Conservation (phyloP, 345 rosid species). For the Gossypium mustelinum region DNA sequence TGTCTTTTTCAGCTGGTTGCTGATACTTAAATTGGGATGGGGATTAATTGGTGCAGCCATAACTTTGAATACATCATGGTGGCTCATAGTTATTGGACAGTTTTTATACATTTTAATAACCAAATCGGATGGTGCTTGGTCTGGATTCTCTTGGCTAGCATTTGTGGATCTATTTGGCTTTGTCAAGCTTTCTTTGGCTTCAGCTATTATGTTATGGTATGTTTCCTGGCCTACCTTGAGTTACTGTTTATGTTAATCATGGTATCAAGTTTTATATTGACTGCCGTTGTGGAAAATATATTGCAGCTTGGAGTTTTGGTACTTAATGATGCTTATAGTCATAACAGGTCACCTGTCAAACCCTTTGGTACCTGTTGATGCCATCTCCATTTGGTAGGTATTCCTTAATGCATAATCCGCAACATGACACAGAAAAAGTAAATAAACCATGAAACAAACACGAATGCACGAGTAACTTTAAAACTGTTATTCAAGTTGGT, state of each 20-base stretch:
- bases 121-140: conserved; percentile 90
- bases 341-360: conserved; percentile 72
- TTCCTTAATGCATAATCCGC: not conserved
- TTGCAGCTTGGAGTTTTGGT: conserved; percentile 94
- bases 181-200: conserved; percentile 79
- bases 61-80: conserved; percentile 78
- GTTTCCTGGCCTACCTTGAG: not conserved
- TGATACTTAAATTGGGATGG: conserved; percentile 69
- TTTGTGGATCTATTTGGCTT: conserved; percentile 72
- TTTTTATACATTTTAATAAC: conserved; percentile 75
- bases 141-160: conserved; percentile 83
- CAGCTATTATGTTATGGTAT: conserved; percentile 92
- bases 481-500: not conserved
- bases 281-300: not conserved
- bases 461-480: not conserved
- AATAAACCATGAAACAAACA: too few relatives aligned
- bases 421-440: not conserved
- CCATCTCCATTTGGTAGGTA: conserved; percentile 79
- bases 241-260: not conserved
- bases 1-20: conserved; percentile 65
- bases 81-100: conserved; percentile 67
- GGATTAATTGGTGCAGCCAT: conserved; percentile 87
- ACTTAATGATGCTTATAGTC: conserved; percentile 69
- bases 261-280: not conserved
- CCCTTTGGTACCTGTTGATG: conserved; percentile 81